These are phyloP conservation scores for Talaromyces sp. DNA, from an alignment of 2,329 filamentous ascomycete species.

Conservation along the genomic window DNA sequence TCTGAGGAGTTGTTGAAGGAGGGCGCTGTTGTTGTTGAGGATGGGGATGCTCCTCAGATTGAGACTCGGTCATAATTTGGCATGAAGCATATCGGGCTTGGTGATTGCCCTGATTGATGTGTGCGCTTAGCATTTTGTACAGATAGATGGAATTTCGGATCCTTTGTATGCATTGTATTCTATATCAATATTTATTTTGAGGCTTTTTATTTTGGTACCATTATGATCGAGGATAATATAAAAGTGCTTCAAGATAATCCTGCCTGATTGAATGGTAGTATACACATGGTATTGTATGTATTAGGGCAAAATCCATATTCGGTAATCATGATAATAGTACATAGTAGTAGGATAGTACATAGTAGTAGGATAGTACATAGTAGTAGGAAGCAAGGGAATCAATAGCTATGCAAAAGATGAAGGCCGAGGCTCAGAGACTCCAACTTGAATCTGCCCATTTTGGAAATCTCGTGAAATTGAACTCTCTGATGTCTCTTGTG, in stretches of 20 bases:
- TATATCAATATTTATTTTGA: conserved; percentile 22
- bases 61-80: conserved; percentile 29
- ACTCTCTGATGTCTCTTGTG: not conserved
- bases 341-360: not conserved
- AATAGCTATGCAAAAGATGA: conserved; percentile 7
- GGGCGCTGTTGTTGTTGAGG: conserved; percentile 42
- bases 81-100: too few species aligned
- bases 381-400: not conserved
- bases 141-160: conserved; percentile 35
- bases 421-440: not conserved
- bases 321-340: not conserved
- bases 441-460: not conserved
- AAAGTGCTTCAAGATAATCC: not conserved
- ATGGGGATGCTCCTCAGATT: conserved; percentile 24
- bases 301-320: not conserved
- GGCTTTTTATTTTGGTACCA: not conserved
- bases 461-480: not conserved
- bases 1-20: conserved; percentile 56
- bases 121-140: conserved; percentile 34
- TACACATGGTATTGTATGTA: too few species aligned
- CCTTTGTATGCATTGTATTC: conserved; percentile 35
- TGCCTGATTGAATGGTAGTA: too few species aligned
- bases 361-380: not conserved
- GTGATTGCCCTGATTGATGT: conserved; percentile 15
- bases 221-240: not conserved